Percentiles rank a stretch among this genome's conserved stretches.
Conservation (phyloP, 805 yeast genomes). For the Ogataea thermomethanolica region DNA sequence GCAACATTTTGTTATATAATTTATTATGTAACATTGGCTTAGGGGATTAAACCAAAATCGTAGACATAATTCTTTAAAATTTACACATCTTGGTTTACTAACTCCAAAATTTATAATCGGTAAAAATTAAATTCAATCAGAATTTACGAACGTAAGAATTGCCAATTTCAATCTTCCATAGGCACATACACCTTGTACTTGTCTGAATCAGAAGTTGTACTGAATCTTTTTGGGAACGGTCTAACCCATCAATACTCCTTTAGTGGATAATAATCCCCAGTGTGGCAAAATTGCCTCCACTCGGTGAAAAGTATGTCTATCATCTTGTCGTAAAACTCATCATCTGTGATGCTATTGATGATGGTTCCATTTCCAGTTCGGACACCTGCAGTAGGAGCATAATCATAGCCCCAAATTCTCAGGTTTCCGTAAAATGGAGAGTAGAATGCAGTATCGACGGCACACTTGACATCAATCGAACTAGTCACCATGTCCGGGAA, state of each 20-base stretch:
- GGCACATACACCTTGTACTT: no score
- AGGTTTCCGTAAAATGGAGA: slow-evolving; percentile 42
- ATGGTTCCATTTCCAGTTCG: slow-evolving; percentile 37
- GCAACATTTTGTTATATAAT: no score
- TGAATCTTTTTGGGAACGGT: no score
- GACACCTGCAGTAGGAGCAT: slow-evolving; percentile 34
- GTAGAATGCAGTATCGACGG: slow-evolving; percentile 39
- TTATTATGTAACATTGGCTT: no score
- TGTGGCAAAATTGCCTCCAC: slow-evolving; percentile 37
- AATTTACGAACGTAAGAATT: no score
- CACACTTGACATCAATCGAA: slow-evolving; percentile 31
- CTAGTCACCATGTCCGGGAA: slow-evolving; percentile 35
- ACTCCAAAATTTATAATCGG: no score
- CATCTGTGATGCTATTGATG: slow-evolving; percentile 33
- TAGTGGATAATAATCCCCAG: slow-evolving; percentile 1
- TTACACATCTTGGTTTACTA: no score
- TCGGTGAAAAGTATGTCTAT: slow-evolving; percentile 34
- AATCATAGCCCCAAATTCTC: slow-evolving; percentile 37
- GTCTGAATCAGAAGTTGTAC: no score
- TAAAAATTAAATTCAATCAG: no score
- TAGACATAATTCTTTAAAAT: no score
- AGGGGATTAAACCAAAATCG: no score
- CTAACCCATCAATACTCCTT: not conserved
- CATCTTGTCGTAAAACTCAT: slow-evolving; percentile 30
- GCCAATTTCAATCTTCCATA: no score